Conservation (phyloP, 805 yeast species). For the Saturnispora besseyi region DNA sequence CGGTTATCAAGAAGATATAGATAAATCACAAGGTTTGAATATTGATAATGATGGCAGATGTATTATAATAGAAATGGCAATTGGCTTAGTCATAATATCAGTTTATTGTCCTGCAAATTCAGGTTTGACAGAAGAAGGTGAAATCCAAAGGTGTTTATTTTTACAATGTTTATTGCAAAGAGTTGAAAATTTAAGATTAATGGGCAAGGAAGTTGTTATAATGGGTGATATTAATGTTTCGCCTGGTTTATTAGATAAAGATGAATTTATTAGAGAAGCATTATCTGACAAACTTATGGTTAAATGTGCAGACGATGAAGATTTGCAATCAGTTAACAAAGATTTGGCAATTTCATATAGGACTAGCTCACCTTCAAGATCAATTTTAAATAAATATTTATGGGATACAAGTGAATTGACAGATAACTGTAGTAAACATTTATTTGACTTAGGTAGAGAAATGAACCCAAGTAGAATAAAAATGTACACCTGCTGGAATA, state of each 20-base stretch:
- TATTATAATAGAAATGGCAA: conserved; percentile 62
- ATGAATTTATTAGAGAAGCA: conserved; percentile 49
- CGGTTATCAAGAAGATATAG: conserved; percentile 48
- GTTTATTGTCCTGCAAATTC: conserved; percentile 94
- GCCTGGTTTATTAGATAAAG: conserved; percentile 73
- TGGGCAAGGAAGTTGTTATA: conserved; percentile 63
- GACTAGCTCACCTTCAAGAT: conserved; percentile 33
- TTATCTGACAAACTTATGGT: conserved; percentile 30
- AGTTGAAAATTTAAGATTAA: conserved; percentile 40
- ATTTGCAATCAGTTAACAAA: conserved; percentile 31
- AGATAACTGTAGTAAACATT: conserved; percentile 30
- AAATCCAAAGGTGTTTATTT: conserved; percentile 47
- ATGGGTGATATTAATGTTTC: conserved; percentile 88
- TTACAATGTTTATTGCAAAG: conserved; percentile 53
- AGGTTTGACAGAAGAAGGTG: conserved; percentile 56
- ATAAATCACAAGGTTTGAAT: conserved; percentile 22
- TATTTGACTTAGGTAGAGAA: conserved; percentile 53
- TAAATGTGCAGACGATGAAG: conserved; percentile 12
- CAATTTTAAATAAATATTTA: conserved; percentile 37
- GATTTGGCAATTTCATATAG: conserved; percentile 28
- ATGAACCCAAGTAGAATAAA: conserved; percentile 47
- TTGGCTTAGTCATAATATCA: conserved; percentile 50
- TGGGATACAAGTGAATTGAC: conserved; percentile 23
- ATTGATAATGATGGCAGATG: conserved; percentile 84
- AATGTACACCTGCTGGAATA: conserved; percentile 91